Evolutionary conservation across 1,139 yeast species (phyloP).

Genomic region (Zhuliangozyma parablackwelliae): DNA sequence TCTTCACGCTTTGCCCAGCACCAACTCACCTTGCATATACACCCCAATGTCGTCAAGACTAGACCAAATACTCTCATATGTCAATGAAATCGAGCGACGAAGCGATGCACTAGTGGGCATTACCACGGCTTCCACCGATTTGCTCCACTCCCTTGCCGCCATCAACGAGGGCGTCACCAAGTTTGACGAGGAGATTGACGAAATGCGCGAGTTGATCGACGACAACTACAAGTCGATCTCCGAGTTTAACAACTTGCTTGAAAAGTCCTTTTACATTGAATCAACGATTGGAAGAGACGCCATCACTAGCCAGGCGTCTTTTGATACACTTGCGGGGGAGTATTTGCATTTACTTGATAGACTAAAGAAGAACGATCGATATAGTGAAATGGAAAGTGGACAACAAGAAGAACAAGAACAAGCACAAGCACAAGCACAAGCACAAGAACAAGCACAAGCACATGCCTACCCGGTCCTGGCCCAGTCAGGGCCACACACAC

Average conservation of each 20-base stretch:
- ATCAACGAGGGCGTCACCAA: conserved; percentile 19
- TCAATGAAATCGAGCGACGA: conserved; percentile 26
- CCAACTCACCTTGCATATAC: no score
- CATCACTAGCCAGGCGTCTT: conserved; percentile 42
- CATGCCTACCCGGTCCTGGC: no score
- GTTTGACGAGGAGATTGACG: conserved; percentile 30
- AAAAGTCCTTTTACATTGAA: conserved; percentile 33
- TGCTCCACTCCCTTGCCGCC: conserved; percentile 18
- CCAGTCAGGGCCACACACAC: no score
- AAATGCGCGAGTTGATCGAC: conserved; percentile 20
- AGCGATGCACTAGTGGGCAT: conserved; percentile 15
- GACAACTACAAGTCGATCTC: conserved; percentile 20
- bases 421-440: conserved; percentile 4
- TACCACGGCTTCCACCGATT: conserved; percentile 19
- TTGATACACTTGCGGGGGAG: conserved; percentile 47
- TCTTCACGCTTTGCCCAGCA: background rate
- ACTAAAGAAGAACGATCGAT: conserved; percentile 6
- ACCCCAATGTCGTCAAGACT: conserved; percentile 15
- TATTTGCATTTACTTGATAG: conserved; percentile 30
- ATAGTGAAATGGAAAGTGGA: background rate
- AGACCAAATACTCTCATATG: conserved; percentile 28
- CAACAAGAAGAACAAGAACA: conserved; percentile 9
- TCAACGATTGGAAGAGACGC: conserved; percentile 30
- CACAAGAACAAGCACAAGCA: no score
- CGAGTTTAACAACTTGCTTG: conserved; percentile 28